Evolutionary conservation across 176 grass and related monocot genomes (phyloP), one percentile per base, ranked within the genome.

Genomic region (Metroxylon sagu): DNA sequence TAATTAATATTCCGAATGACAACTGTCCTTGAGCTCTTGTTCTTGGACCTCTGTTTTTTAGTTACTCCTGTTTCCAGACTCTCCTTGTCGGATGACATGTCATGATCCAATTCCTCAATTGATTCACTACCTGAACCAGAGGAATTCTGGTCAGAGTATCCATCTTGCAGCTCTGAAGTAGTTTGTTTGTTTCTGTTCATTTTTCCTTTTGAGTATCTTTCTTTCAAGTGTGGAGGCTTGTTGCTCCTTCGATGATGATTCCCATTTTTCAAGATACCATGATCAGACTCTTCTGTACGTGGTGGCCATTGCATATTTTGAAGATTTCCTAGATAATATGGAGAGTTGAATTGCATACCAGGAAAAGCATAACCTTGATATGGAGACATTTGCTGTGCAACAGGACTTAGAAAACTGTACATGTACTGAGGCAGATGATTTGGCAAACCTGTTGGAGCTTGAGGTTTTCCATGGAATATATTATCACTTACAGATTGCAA

Each of bases 1-100:
- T 55, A 55, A 55, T 55, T 55, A 55, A 55, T 55, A 23, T 55
- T 55, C 10, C 53, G 53, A 55, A 55, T 55, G 53, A 55, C 53
- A 55, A 55, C 53, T 25, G 18, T 55, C 10, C 21, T 55, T 55
- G 53, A 55, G n/a, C 19, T 55, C 19, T 55, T 55, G 7, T 55
- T 55, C 21, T 55, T 55, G 5, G 53, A 18, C 53, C 53, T 55
- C 21, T 12, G 18, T 12, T 55, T 25, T 3, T 55, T 25, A 21
- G 21, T 55, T 19, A 10, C 53, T 25, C 21, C 19, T 19, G 19
- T 25, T 18, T 55, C 21, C 17, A 55, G 18, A 25, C 18, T 55
- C 53, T 55, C 18, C 19, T 19, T 23, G 21, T 3, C 19, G 12
- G 53, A 25, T 55, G 53, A 55, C 18, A 55, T 19, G 17, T 6